Percentiles rank a stretch among this genome's conserved stretches.
Conservation (phyloP, 208 protist genomes). For the Zelonia costaricensis region DNA sequence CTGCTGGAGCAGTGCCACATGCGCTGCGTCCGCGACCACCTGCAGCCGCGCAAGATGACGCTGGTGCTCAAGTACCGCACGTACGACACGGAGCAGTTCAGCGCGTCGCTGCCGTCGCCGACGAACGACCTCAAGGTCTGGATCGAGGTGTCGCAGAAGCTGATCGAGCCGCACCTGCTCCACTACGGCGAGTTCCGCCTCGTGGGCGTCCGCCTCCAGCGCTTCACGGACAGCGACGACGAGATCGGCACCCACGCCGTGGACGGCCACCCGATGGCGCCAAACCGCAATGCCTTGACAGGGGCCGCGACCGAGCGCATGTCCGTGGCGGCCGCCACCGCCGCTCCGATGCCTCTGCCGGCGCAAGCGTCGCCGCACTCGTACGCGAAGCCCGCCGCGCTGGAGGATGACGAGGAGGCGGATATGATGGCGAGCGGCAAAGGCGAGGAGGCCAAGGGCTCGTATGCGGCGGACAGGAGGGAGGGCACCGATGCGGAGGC, state of each 20-base stretch:
- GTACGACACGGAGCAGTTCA: constrained; percentile 76
- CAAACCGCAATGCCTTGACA: constrained; percentile 4
- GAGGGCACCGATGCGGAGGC: no score
- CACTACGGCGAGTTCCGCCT: constrained; percentile 71
- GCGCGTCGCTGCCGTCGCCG: constrained; percentile 42
- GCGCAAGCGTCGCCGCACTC: no score
- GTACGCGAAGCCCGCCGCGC: neutral
- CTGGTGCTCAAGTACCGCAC: constrained; percentile 75
- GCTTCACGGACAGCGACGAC: constrained; percentile 33
- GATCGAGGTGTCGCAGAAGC: constrained; percentile 51
- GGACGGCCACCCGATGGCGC: neutral
- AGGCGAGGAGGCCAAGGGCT: neutral
- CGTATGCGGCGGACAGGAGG: no score
- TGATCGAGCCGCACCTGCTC: constrained; percentile 65
- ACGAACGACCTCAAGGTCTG: constrained; percentile 78
- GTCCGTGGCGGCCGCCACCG: no score
- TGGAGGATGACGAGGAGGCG: neutral
- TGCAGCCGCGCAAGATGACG: constrained; percentile 46
- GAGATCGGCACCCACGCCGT: neutral
- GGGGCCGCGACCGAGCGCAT: constrained; percentile 1
- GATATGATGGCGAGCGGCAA: neutral
- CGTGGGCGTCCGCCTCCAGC: constrained; percentile 72
- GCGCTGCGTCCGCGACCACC: constrained; percentile 53
- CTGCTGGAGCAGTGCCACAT: constrained; percentile 55
- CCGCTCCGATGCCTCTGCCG: no score